These are phyloP conservation scores for Allomyces arbusculus DNA, from an alignment of 192 early-diverging fungal genomes.

Conservation along the genomic window DNA sequence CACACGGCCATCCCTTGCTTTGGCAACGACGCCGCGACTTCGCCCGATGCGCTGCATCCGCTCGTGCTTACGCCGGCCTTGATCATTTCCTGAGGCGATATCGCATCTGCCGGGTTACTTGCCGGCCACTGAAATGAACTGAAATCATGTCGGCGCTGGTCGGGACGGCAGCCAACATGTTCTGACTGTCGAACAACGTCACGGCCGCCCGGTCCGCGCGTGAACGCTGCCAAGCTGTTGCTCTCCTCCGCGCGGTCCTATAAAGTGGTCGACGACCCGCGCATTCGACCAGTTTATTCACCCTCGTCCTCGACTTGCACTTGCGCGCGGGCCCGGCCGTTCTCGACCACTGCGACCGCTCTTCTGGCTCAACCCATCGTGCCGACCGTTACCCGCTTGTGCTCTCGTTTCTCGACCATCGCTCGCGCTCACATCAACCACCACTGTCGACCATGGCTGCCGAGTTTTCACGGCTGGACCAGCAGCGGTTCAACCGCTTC, in stretches of 20 bases:
- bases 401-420: background rate
- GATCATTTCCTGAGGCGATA: too few species aligned
- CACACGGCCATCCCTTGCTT: too few species aligned
- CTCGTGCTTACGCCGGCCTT: too few species aligned
- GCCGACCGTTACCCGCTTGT: background rate
- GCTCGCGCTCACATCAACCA: background rate
- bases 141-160: too few species aligned
- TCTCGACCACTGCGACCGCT: background rate
- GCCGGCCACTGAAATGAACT: too few species aligned
- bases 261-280: background rate
- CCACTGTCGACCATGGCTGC: background rate
- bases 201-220: too few species aligned
- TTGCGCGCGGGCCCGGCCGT: background rate
- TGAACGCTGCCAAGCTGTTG: background rate
- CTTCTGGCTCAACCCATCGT: background rate
- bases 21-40: too few species aligned
- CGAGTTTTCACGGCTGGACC: background rate
- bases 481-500: background rate
- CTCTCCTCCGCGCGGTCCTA: background rate
- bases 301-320: background rate
- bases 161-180: too few species aligned
- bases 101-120: too few species aligned
- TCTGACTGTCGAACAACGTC: too few species aligned
- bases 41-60: too few species aligned
- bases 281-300: background rate